phyloP scores from a whole-genome alignment of 345 rosid species.

The Physaria fendleri region DNA sequence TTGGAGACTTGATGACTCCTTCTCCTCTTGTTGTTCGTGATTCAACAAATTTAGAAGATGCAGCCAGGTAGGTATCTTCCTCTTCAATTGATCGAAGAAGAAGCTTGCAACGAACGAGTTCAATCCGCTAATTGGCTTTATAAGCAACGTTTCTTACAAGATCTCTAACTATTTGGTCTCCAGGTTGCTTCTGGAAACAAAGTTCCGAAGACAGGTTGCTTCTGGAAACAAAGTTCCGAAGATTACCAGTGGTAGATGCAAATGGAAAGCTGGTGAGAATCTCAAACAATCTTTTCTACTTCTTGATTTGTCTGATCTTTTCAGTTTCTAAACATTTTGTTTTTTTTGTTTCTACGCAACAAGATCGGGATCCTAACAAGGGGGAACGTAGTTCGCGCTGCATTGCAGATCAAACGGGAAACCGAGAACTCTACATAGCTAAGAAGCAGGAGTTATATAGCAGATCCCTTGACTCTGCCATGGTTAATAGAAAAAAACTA shows the following conservation, averaged over 20 bases:
- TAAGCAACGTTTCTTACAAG: background rate
- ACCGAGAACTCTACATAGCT: slow-evolving; percentile 29
- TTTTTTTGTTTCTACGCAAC: slow-evolving; percentile 11
- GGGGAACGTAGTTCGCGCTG: slow-evolving; percentile 76
- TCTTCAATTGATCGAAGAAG: too few relatives aligned
- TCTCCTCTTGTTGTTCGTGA: slow-evolving; percentile 76
- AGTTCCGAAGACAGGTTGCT: too few relatives aligned
- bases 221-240: too few relatives aligned
- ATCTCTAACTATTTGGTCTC: background rate
- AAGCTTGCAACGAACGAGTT: background rate
- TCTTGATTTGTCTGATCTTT: background rate
- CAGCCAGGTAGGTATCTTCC: slow-evolving; percentile 76
- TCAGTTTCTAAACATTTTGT: background rate
- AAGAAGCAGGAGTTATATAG: slow-evolving; percentile 6
- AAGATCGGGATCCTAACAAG: slow-evolving; percentile 81
- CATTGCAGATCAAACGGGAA: slow-evolving; percentile 55
- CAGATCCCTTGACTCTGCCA: slow-evolving; percentile 1
- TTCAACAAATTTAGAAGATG: slow-evolving; percentile 77
- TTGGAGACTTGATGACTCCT: slow-evolving; percentile 94
- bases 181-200: slow-evolving; percentile 89
- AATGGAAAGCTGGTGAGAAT: slow-evolving; percentile 66
- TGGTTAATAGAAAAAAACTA: slow-evolving; percentile 15
- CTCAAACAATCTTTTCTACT: background rate
- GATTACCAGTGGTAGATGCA: slow-evolving; percentile 75
- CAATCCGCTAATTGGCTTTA: too few relatives aligned